A percentile compares a stretch with the other conserved stretches of the same genome.
Conservation (phyloP, 2,329 filamentous ascomycete genomes). For the Magnaporthiopsis rhizophila region DNA sequence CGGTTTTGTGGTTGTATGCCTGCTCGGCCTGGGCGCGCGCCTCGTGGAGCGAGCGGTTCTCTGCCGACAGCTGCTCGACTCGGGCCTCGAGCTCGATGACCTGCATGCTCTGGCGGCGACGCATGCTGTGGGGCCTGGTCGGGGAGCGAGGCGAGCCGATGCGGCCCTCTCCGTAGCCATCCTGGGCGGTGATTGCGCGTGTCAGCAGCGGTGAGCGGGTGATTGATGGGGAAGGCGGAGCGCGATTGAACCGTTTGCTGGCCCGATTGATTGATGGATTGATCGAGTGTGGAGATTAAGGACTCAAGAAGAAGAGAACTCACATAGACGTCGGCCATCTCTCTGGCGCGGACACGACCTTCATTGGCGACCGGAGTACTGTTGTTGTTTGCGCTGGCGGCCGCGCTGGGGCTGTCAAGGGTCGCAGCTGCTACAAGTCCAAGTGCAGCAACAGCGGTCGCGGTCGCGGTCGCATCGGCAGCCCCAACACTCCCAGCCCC, state of each 20-base stretch:
- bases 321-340: slow-evolving; percentile 92
- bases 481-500: slow-evolving; percentile 3
- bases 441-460: slow-evolving; percentile 7
- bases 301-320: slow-evolving; percentile 34
- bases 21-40: slow-evolving; percentile 64
- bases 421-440: background rate
- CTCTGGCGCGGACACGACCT: slow-evolving; percentile 73
- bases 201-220: background rate
- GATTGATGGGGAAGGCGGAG: background rate
- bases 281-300: background rate
- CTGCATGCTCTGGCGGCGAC: slow-evolving; percentile 95
- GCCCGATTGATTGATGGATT: background rate
- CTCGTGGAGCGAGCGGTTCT: slow-evolving; percentile 74
- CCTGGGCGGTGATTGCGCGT: slow-evolving; percentile 42
- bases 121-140: slow-evolving; percentile 89
- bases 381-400: slow-evolving; percentile 15
- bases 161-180: slow-evolving; percentile 86
- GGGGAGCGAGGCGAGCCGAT: slow-evolving; percentile 84
- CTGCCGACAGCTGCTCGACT: slow-evolving; percentile 75
- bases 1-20: slow-evolving; percentile 54
- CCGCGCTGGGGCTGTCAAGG: slow-evolving; percentile 10
- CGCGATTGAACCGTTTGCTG: background rate
- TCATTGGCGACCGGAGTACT: slow-evolving; percentile 73
- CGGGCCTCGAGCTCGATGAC: slow-evolving; percentile 82
- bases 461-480: background rate